Percentiles rank a stretch among this genome's conserved stretches.
phyloP scores from a whole-genome alignment of 1,139 yeast genomes.

The Petasospora fabianii region DNA sequence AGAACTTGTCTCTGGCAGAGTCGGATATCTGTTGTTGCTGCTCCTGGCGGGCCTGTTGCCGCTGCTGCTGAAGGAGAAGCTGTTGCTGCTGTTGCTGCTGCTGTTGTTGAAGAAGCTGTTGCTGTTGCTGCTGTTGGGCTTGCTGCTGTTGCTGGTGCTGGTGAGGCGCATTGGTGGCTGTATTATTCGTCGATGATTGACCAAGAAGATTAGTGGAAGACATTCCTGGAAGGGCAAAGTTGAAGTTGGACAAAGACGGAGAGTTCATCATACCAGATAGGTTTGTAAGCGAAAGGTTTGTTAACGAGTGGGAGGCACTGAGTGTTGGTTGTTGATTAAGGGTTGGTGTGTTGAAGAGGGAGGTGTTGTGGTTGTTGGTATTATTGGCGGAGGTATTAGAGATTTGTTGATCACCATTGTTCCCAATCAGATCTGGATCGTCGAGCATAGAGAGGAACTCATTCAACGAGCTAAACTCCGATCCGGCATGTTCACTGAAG shows the following conservation, averaged over 20 bases:
- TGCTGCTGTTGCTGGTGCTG: conserved; percentile 10
- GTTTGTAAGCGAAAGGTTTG: conserved; percentile 25
- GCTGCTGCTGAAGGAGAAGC: conserved; percentile 9
- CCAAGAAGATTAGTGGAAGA: conserved; percentile 7
- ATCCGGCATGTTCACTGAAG: conserved; percentile 88
- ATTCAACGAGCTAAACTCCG: conserved; percentile 86
- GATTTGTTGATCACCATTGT: conserved; percentile 1
- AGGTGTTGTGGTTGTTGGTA: conserved; percentile 1
- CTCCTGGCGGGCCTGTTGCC: conserved; percentile 12
- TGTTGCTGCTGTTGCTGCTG: conserved; percentile 9
- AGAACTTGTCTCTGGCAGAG: conserved; percentile 88
- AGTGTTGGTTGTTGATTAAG: conserved; percentile 3
- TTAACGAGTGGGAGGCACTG: conserved; percentile 22
- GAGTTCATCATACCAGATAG: conserved; percentile 22
- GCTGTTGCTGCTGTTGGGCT: conserved; percentile 9
- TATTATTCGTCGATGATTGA: neutral
- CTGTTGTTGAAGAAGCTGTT: conserved; percentile 7
- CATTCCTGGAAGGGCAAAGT: conserved; percentile 10
- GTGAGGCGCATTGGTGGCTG: too few relatives aligned
- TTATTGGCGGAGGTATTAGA: neutral
- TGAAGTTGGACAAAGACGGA: conserved; percentile 18
- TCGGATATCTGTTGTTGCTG: conserved; percentile 43
- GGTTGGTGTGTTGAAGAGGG: conserved; percentile 11
- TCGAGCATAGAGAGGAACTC: conserved; percentile 90
- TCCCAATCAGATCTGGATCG: conserved; percentile 47